Evolutionary conservation across 441 rosid genomes (phyloP).

Genomic region (Breynia disticha): DNA sequence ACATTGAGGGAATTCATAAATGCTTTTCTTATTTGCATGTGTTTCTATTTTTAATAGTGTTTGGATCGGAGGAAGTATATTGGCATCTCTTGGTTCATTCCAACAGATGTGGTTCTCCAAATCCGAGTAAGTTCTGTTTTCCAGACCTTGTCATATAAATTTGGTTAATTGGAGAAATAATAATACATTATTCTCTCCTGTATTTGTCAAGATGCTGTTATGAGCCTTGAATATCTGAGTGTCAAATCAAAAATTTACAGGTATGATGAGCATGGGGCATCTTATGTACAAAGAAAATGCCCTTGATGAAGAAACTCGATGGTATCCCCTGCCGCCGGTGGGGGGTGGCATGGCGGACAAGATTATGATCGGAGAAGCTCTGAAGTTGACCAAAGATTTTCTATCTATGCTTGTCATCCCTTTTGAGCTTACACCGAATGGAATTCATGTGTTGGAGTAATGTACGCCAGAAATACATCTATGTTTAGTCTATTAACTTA

Average conservation of each 20-base stretch:
- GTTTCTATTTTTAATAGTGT: conserved; percentile 44
- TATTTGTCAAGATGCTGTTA: too few relatives aligned
- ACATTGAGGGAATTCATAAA: too few relatives aligned
- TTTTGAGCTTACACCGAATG: too few relatives aligned
- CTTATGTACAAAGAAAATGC: conserved; percentile 89
- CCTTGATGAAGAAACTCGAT: conserved; percentile 36
- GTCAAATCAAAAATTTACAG: conserved; percentile 24
- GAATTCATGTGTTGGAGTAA: too few relatives aligned
- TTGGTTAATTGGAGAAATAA: neutral
- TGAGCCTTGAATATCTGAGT: neutral
- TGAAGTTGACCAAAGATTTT: too few relatives aligned
- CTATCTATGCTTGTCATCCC: too few relatives aligned
- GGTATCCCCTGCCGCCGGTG: too few relatives aligned
- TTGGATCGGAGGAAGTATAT: conserved; percentile 95
- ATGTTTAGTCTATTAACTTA: too few relatives aligned
- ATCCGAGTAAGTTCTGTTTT: conserved; percentile 58
- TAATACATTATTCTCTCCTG: neutral
- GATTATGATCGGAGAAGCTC: too few relatives aligned
- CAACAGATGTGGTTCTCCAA: conserved; percentile 99
- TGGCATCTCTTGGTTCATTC: conserved; percentile 97
- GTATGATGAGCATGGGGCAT: conserved; percentile 93
- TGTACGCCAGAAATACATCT: too few relatives aligned
- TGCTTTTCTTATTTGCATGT: too few relatives aligned
- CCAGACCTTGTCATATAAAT: neutral
- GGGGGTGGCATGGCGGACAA: too few relatives aligned